A percentile compares a stretch with the other conserved stretches of the same genome.
Conservation (phyloP, 2,329 filamentous ascomycete species). For the Byssothecium circinans region DNA sequence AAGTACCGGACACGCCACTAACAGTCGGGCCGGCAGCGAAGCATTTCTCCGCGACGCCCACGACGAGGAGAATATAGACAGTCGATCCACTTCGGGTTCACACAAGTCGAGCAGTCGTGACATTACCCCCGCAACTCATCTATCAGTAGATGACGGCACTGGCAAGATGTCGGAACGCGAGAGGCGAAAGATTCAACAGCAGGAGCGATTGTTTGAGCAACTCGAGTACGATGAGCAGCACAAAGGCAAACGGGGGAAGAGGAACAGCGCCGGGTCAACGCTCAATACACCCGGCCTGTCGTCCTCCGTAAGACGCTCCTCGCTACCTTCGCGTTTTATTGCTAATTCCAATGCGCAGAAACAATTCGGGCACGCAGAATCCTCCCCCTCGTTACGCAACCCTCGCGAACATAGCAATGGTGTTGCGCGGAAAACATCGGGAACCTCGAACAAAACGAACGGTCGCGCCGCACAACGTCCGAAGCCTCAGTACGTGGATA, state of each 20-base stretch:
- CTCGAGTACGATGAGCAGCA: constrained; percentile 61
- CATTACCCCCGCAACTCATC: constrained; percentile 60
- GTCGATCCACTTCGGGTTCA: constrained; percentile 59
- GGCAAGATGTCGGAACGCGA: constrained; percentile 63
- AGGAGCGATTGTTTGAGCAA: constrained; percentile 64
- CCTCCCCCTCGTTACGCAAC: constrained; percentile 37
- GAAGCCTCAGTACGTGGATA: constrained; percentile 37
- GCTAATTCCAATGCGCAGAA: constrained; percentile 36
- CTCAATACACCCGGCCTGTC: constrained; percentile 54
- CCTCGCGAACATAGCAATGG: constrained; percentile 40
- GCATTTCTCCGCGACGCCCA: constrained; percentile 51
- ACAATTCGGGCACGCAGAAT: constrained; percentile 40
- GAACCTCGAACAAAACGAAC: constrained; percentile 46
- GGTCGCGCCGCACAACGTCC: constrained; percentile 30
- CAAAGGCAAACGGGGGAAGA: constrained; percentile 57
- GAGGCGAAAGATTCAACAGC: constrained; percentile 63
- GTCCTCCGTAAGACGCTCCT: constrained; percentile 42
- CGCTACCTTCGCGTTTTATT: constrained; percentile 13
- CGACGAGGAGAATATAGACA: constrained; percentile 60
- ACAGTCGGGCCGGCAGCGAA: constrained; percentile 64
- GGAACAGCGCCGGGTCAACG: constrained; percentile 57
- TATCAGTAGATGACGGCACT: constrained; percentile 50
- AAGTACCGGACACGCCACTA: constrained; percentile 55
- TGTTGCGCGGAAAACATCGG: constrained; percentile 39
- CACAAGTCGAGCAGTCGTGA: constrained; percentile 62